Base-by-base conservation (phyloP, 345 rosid species). In the Lepidium didymum region DNA sequence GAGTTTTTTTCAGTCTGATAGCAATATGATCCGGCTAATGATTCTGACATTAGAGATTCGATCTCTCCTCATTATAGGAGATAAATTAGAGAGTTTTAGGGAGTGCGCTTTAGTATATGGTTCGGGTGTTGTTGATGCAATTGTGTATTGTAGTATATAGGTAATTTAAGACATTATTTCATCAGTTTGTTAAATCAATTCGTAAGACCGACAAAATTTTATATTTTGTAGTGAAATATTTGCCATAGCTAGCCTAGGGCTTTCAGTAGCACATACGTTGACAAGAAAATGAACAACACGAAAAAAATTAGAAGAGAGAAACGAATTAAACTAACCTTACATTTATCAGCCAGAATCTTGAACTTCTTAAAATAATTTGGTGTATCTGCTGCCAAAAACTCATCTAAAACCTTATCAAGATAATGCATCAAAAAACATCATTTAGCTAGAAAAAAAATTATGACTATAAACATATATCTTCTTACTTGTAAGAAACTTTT, bases 331-430 rank as follows among this genome's bases (percentile, higher is more conserved):
- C 64, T 71, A 53, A 88, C 97, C 94, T 81, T 83, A 64, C 87
- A 81, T 75, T 86, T 87, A 70, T 84, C 82, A 38, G 64, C 75
- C 23, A 93, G 75, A 73, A 75, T 82, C 57, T 89, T 78, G 84
- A 86, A 4, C 75, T 87, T 87, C 63, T 82, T 82, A 73, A 85
- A 86, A 66, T 88, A 92, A 72, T 82, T 90, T 74, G 84, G 89
- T 66, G 68, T 81, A 83, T 90, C 87, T 2, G 68, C 52, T 7
- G 77, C 69, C 51, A 88, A 74, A 61, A 84, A 47, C 29, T 84
- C 87, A 70, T 86, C 85, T 5, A 85, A 75, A 9, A 74, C 90
- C 72, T 80, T 64, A 83, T 88, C 98, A 52, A 92, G 89, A 52
- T 86, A 83, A 68, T 53, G 34, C 37, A 86, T 82, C 5, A 85